Evolutionary conservation across 768 basidiomycete genomes (phyloP), one percentile per base, ranked within the genome.

Genomic region (Rubroboletus pulcherrimus): DNA sequence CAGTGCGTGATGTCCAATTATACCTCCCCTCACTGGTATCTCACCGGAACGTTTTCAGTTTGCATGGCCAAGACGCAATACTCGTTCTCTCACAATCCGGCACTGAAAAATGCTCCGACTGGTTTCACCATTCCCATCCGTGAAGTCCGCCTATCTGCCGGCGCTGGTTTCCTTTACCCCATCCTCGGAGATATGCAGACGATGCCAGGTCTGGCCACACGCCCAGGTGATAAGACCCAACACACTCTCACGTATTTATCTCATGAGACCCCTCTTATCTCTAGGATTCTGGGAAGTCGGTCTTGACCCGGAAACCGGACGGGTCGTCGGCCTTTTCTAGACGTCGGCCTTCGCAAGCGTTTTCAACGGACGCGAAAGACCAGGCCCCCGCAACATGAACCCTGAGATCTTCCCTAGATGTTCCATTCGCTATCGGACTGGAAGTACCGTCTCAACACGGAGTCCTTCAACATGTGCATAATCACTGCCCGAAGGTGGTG

Each of bases 51-150:
- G 7, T 39, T 21, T 54, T 29, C 62, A 88, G 93, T 96, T 69
- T 96, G 93, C 75, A 92, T 95, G 91, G 93, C 93, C 47, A 96
- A 97, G 80, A 98, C 96, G 6, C 96, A 97, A 59, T 93, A 98
- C 64, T 97, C 94, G 19, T 94, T 99, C 77, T 96, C 93, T 26
- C 93, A 96, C 68, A 89, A 99, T 66, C 88, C 94, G 7, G 85
- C 86, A 62, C 79, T 91, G 58, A 98, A 98, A 77, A 87, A 88
- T 62, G 93, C 89, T 0, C 94, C 97, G 1, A 84, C 85, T 48
- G 95, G 93, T 29, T 99, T 99, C 77, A 94, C 85, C 9, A 77
- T 98, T 56, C 94, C 95, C 26, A 93, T 99, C 69, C 85, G 91
- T 33, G 84, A 86, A 53, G 90, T 98, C 44, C 79, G 90, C 45